Base-by-base conservation (phyloP, 164 flowering plant genomes). In the Santalum album region DNA sequence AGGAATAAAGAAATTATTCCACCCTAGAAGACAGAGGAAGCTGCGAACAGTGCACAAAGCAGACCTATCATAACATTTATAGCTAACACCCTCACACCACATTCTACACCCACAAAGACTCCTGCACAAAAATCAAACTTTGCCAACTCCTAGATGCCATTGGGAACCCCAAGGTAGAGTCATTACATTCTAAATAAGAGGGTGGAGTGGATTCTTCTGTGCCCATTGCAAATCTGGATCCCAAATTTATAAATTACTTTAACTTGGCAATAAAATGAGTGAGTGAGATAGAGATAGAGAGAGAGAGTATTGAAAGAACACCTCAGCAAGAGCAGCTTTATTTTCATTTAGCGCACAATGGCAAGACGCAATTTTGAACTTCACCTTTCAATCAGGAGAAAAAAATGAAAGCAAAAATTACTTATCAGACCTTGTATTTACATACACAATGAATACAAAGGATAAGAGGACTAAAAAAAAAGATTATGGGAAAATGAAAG, bases 301-400 rank as follows among this genome's bases (percentile, higher is more conserved):
- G 45, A 42, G 45, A 18, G 45, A 1, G 45, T 15, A 38, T 29
- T 29, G 45, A 66, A 40, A 25, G 38, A 27, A 58, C 58, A 90
- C 99, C 99, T 92, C 96, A 25, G 67, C 74, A 58, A 92, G 75
- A 40, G 99, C 99, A 49, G 82, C 77, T 72, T 72, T 80, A 29
- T 71, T 74, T 49, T 92, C 96, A 69, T 58, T 74, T 20, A 92
- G 62, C 18, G 84, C 74, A 66, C 58, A 80, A 54, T 83, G 81
- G 64, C 91, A 81, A 25, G 84, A 82, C 34, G 91, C 89, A 65
- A 86, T 72, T 66, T 84, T 89, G 69, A 83, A 92, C 66, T 83
- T 89, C 71, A 89, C 94, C 99, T 92, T 75, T 49, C 60, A 74
- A 6, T 24, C 0, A 19, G 22, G 5, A 50, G 43, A 49, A 25